Evolutionary conservation across 768 basidiomycete genomes (phyloP), one percentile per base, ranked within the genome.

Genomic region (Lyophyllum semitale): DNA sequence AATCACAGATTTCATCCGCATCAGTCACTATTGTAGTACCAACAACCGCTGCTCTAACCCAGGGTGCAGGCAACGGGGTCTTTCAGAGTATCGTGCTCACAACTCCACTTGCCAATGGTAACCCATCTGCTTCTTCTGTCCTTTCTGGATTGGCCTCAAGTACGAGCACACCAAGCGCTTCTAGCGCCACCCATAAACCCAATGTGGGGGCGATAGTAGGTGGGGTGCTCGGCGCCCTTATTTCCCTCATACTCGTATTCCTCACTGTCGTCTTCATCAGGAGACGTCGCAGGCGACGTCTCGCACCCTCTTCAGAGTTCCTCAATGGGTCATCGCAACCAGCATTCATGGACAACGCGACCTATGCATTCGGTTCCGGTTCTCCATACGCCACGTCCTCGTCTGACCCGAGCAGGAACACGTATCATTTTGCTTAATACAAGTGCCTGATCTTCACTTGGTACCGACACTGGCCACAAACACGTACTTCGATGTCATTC

Each of bases 241-340:
- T 76, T 8, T 56, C 79, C 40, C 57, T 82, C 52, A 56, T 69
- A 9, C 59, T 80, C 43, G 30, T 61, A 29, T 29, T 72, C n/a
- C 55, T 84, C 45, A 51, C 43, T 1, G n/a, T 56, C 15, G 35
- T 81, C 43, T 64, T 77, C 57, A 61, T 76, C 13, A 79, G 77
- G 38, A 71, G 75, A 17, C 77, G 77, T 20, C 73, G 72, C 38
- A 72, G 64, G 23, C 66, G 57, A 26, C 77, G 71, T 48, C 74
- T 70, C n/a, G 75, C 84, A 1, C 87, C 87, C 3, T 85, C 85
- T 15, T 75, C 83, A 17, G 84, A 85, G 59, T 87, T 87, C 65
- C 67, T 82, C 38, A 50, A 61, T 30, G 25, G 26, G 41, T 38
- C 60, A 9, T 57, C 58, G 40, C 48, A 52, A 29, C 54, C 42